phyloP scores from a whole-genome alignment of 2,329 filamentous ascomycete species.

The Aspergillus awamori region DNA sequence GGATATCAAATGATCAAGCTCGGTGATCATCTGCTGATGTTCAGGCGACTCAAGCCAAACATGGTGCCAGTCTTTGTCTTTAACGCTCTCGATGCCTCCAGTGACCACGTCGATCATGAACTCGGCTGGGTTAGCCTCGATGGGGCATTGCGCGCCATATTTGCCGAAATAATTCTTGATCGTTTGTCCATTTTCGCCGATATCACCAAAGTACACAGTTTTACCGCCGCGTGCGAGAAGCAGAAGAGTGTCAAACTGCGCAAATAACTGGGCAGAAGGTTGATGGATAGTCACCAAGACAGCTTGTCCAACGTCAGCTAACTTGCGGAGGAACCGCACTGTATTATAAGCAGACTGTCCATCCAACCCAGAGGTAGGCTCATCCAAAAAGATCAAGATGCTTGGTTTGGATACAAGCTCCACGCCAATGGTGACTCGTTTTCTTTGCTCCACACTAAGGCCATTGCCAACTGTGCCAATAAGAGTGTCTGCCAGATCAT shows the following conservation, averaged over 20 bases:
- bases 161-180: constrained; percentile 65
- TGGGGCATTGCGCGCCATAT: constrained; percentile 54
- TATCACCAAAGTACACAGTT: constrained; percentile 67
- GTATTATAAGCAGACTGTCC: constrained; percentile 90
- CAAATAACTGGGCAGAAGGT: constrained; percentile 86
- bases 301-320: constrained; percentile 82
- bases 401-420: constrained; percentile 87
- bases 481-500: constrained; percentile 80
- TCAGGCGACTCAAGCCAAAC: background rate
- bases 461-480: constrained; percentile 83
- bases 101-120: constrained; percentile 61
- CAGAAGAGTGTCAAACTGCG: constrained; percentile 69
- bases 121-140: constrained; percentile 69
- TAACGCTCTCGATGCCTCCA: background rate
- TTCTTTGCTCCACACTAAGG: constrained; percentile 62
- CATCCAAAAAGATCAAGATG: constrained; percentile 85
- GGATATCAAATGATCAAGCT: background rate
- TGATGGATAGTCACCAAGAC: constrained; percentile 94
- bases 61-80: constrained; percentile 1
- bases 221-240: constrained; percentile 64
- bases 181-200: constrained; percentile 58
- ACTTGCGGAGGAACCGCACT: constrained; percentile 77
- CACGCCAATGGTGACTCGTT: constrained; percentile 83
- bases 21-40: background rate
- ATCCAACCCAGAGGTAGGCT: constrained; percentile 90